Evolutionary conservation across 2,329 filamentous ascomycete species (phyloP), one percentile per base, ranked within the genome.

Genomic region (Alternaria gansuensis): DNA sequence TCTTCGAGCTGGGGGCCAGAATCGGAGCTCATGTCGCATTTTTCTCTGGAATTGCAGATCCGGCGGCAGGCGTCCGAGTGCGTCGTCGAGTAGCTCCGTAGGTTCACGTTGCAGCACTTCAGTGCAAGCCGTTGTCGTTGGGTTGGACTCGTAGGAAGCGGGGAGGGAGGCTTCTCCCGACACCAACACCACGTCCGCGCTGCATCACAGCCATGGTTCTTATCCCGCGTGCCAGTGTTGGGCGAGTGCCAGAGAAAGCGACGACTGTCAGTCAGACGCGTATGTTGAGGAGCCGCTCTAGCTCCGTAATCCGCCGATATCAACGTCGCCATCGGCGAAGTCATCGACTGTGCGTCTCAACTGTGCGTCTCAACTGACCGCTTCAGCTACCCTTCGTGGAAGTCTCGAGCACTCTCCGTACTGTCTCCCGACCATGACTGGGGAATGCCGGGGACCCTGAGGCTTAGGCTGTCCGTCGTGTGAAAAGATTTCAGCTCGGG

Each of bases 1-100:
- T 60, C 29, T 45, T 36, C 29, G 40, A 31, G 23, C 57, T 66
- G 60, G 65, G 63, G 65, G 60, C 60, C 63, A 36, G 51, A 62
- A 57, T 36, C 44, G 6, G 29, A 23, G 40, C 48, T 48, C 33
- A 33, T 39, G 14, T 48, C 43, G 34, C 26, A 24, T 31, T 13
- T 29, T 14, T 49, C 29, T n/a, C 37, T 49, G 36, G n/a, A 4
- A 8, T 21, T 21, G 37, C 3, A 24, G 21, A 9, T 33, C 9
- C 31, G 28, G n/a, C 26, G 28, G n/a, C 26, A 34, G 29, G 44
- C 14, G 29, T 17, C 26, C 31, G 31, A 41, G 24, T 21, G 23
- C 21, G 50, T 48, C 55, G 51, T 49, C 24, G 43, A 39, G 44
- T 17, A 49, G 17, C 24, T 43, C 40, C 8, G 33, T 40, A 44